Percentiles rank a stretch among this genome's conserved stretches.
Evolutionary conservation across 768 basidiomycete genomes (phyloP).

Genomic region (Panaeolus papilionaceus): DNA sequence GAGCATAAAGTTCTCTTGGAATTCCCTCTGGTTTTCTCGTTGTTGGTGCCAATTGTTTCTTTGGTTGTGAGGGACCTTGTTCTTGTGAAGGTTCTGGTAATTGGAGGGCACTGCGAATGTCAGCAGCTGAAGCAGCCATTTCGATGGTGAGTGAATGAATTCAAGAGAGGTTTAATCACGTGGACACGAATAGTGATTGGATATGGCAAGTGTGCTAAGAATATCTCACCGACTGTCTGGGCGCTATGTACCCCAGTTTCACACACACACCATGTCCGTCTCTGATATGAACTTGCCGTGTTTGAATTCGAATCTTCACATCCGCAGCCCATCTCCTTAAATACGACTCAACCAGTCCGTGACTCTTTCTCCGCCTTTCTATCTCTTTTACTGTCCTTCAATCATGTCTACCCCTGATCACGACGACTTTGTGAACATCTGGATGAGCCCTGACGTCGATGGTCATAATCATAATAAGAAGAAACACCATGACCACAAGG

Average conservation of each 20-base stretch:
- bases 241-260: slow-evolving; percentile 13
- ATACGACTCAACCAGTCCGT: not conserved
- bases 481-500: slow-evolving; percentile 14
- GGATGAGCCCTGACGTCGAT: slow-evolving; percentile 24
- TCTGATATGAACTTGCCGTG: not conserved
- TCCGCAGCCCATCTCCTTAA: not conserved
- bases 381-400: not conserved
- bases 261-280: not conserved
- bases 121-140: slow-evolving; percentile 78
- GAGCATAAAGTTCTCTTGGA: slow-evolving; percentile 88
- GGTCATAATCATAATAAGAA: not conserved
- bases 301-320: not conserved
- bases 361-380: not conserved
- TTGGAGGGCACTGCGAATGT: slow-evolving; percentile 85
- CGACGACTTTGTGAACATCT: slow-evolving; percentile 33
- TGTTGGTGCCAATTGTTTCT: slow-evolving; percentile 47
- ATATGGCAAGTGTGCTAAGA: slow-evolving; percentile 1
- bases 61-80: slow-evolving; percentile 52
- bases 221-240: slow-evolving; percentile 1
- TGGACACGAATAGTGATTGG: slow-evolving; percentile 20
- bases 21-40: slow-evolving; percentile 87
- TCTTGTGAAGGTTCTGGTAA: slow-evolving; percentile 53
- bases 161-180: slow-evolving; percentile 30
- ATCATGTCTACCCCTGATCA: slow-evolving; percentile 6
- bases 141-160: slow-evolving; percentile 25